Base-by-base conservation (phyloP, 441 rosid species). In the Corymbia citriodora region DNA sequence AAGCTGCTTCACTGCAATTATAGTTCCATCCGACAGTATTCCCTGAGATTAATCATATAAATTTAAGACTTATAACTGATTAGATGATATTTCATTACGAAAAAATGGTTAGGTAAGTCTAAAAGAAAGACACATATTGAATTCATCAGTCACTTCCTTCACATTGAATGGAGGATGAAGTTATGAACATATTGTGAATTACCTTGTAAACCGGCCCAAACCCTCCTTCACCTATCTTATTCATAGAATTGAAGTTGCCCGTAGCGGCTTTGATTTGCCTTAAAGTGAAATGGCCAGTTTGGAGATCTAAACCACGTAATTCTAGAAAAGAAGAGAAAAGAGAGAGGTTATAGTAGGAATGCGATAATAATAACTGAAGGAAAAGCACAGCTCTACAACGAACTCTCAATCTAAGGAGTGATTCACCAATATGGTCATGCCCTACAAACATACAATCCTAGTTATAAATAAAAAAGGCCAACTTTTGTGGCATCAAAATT, bases 1-100 rank as follows among this genome's bases (percentile, higher is more conserved):
- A 40, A 97, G 94, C 90, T 94, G 96, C 93, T 97, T 97, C 72
- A 96, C 99, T 3, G 99, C 99, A 59, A 97, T 95, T 29, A 95
- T 90, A 3, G 88, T 92, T 70, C 98, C 98, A 92, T 97, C 97
- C 8, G 94, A 85, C 45, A 96, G 91, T 87, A 33, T 88, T 82
- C 99, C 99, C 98, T 95, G 90, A 50, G 72, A 93, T 87, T 79
- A 31, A 53, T n/a, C 19, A 54, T 87, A 49, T 4, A 8, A 87
- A 53, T 50, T 53, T 87, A 68, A 87, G 45, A 53, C 3, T 23
- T 48, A 53, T 53, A n/a, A 9, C 59, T 53, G 2, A 52, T 45
- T 8, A 53, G 9, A 68, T 4, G 6, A 31, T 68, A 68, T 31
- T 65, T 68, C 40, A 68, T 68, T 8, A n/a, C 3, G 10, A 29